Evolutionary conservation across 352 stramenopile genomes (phyloP), one percentile per base, ranked within the genome.

Genomic region (Pythium myriotylum): DNA sequence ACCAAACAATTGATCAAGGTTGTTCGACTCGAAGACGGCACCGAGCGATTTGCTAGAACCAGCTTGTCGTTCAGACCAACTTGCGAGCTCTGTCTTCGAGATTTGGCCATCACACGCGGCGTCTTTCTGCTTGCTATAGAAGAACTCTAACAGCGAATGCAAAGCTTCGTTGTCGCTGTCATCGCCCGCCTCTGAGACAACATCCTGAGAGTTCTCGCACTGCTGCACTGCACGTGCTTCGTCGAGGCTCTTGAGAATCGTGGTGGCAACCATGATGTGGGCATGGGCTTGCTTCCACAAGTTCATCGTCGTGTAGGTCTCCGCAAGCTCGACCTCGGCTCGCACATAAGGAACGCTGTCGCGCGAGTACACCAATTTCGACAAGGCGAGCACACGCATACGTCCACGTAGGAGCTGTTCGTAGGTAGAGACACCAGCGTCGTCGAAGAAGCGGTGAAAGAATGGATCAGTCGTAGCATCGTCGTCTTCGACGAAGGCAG

Each of bases 241-340:
- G 16, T 69, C 62, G 7, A 64, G 37, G 6, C 23, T 20, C 33
- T 60, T 59, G 20, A 91, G 64, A 4, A 88, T 32, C 29, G 68
- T 73, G 13, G 68, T 70, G 4, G 73, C 73, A 14, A 59, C 58
- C 7, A 65, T 65, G 5, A 72, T 56, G 35, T 92, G 82, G 6
- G 73, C 37, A 35, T 88, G 69, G 0, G 73, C 78, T 40, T 92
- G 82, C 43, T 92, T 90, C 82, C 82, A 90, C 13, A 92, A 70
- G 40, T 80, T 85, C 35, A 88, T 52, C 0, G 76, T 65, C 4
- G 78, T 68, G 32, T 90, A 92, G 2, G 56, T 62, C 50, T 88
- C 80, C 0, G 68, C 80, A 8, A 92, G 49, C 58, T 84, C 75
- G 16, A 88, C 54, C n/a, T 87, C 71, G 2, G 80, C 80, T 2